Conservation (phyloP, 306 rosid species). For the Pueraria montana region DNA sequence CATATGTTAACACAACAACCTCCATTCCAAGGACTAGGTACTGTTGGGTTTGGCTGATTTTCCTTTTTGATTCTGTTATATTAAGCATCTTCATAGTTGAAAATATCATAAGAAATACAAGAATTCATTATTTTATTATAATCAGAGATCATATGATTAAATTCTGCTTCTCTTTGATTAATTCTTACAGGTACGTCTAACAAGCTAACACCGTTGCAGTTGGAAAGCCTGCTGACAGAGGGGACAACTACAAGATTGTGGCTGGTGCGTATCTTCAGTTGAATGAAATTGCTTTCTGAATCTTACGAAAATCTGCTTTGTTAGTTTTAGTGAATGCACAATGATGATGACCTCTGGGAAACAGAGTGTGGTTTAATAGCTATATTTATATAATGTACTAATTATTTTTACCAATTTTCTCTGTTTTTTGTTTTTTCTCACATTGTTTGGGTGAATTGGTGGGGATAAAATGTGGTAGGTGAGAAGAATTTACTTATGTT, state of each 20-base stretch:
- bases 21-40: conserved; percentile 79
- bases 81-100: conserved; percentile 8
- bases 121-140: conserved; percentile 15
- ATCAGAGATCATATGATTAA: conserved; percentile 39
- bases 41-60: conserved; percentile 35
- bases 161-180: conserved; percentile 35
- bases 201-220: conserved; percentile 89
- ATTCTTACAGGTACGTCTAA: conserved; percentile 63
- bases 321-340: conserved; percentile 31
- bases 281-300: conserved; percentile 41
- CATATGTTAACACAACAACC: conserved; percentile 86
- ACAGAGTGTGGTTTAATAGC: conserved; percentile 20
- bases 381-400: neutral
- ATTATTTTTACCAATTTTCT: neutral
- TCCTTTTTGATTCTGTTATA: conserved; percentile 28
- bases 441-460: conserved; percentile 11
- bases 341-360: conserved; percentile 27
- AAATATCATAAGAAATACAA: conserved; percentile 17
- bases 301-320: conserved; percentile 30
- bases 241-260: conserved; percentile 80
- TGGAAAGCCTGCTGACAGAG: conserved; percentile 90
- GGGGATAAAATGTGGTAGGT: conserved; percentile 4
- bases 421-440: neutral
- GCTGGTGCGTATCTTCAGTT: conserved; percentile 74
- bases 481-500: conserved; percentile 26